Base-by-base conservation (phyloP, 768 basidiomycete species). In the Strobilomyces echinocephalus region DNA sequence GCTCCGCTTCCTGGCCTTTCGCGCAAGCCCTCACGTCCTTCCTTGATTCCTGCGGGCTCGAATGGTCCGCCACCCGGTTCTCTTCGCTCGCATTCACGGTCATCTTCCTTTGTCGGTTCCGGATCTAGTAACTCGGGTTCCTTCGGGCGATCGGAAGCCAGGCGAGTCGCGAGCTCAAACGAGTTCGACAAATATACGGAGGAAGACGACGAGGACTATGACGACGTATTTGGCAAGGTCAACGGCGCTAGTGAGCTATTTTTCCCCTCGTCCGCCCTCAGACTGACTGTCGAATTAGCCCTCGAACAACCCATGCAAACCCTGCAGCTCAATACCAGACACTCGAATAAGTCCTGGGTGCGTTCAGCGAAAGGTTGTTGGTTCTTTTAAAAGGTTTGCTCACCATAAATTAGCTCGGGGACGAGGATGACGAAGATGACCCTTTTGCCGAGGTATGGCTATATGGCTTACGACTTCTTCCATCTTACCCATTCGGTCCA, bases 291-390 rank as follows among this genome's bases (percentile, higher is more conserved):
- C 57, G 31, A 58, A 79, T 79, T 74, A 48, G 75, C 77, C 12
- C 61, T 68, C 2, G 87, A 84, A 45, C 83, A 82, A 33, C 74
- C 80, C 1, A 77, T 85, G 60, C 84, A 88, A 62, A 87, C 88
- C 0, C 69, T 97, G 42, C 88, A 94, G 66, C 77, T 97, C 52
- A 91, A 86, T 58, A 95, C 91, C 4, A 74, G 88, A 49, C 69
- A 95, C 43, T 93, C 95, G 21, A 93, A 88, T 67, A 87, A 85
- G 72, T 93, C 94, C 11, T 97, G 93, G 91, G 89, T 89, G 65
- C 9, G 64, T 54, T 46, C 21, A 26, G 6, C 7, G 14, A 21
- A 35, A 76, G 9, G 6, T 16, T 34, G 12, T 36, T 11, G 16
- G 36, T 33, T 41, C 11, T 31, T 33, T 49, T 39, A 8, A 12